Base-by-base conservation (phyloP, 148 eudicot species). In the Cornus controversa region DNA sequence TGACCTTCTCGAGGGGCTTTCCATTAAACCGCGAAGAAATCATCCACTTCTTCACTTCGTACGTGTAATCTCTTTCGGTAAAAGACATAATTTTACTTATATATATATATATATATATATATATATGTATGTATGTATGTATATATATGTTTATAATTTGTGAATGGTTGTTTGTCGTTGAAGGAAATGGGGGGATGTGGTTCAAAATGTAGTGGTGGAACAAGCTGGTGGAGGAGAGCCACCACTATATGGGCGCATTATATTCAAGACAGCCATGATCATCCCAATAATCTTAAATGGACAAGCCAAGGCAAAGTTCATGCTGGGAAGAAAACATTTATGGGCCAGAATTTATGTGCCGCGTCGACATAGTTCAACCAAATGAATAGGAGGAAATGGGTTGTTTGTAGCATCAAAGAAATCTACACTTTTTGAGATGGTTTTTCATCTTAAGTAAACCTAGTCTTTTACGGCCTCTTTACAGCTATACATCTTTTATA, bases 101-200 rank as follows among this genome's bases (percentile, higher is more conserved):
- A 6, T 36, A 2, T 36, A 36, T 36, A 2, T 36, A 36, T 36
- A 31, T 31, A 31, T 31, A 5, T 1, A 0, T 31, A 31, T 31
- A 31, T 31, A 31, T 31, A 5, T 31, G 34, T 29, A 5, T 31
- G 34, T 31, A 31, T n/a, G 2, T 36, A 40, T 0, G 10, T 40
- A 40, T 0, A n/a, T n/a, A n/a, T 40, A 40, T 2, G 8, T 9
- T 40, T 40, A 40, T 9, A 40, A 40, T 40, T 40, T 40, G 45
- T 40, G 45, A 40, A 40, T 40, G 1, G 4, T 40, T 40, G 45
- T 64, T 10, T 24, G n/a, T n/a, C n/a, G n/a, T 20, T 64, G 67
- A 0, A 64, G 67, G 67, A 64, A 24, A 64, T 64, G 67, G 67
- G 67, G 67, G 6, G 67, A 64, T 64, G 67, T 64, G 67, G 67